Base-by-base conservation (phyloP, 345 rosid species). In the Passiflora organensis region DNA sequence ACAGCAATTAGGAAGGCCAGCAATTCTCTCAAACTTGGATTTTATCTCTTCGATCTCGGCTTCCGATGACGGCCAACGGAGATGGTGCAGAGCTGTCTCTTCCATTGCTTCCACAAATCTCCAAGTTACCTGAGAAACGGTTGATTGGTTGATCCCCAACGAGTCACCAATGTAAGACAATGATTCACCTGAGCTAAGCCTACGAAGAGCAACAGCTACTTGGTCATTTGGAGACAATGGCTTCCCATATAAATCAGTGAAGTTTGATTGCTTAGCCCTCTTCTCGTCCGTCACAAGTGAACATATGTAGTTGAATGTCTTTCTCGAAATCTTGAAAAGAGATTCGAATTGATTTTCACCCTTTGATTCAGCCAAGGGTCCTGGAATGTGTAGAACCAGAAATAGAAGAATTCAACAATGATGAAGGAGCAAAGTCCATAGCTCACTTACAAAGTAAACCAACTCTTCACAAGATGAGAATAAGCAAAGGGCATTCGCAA, bases 91-190 rank as follows among this genome's bases (percentile, higher is more conserved):
- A 4, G 80, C 87, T 75, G 73, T 76, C 69, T 79, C 86, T 65
- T 86, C 90, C 90, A 81, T 76, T 56, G 90, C 80, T 68, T 81
- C 90, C 44, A 86, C 90, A 64, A 80, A 86, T 48, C 90, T 74
- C 87, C 87, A 83, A 55, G 90, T 86, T 72, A 83, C 58, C 48
- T 83, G 95, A 19, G 95, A 81, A 60, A 86, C 86, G 16, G 82
- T 78, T 23, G 95, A 86, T 55, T 81, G 95, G 45, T 83, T 78
- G 63, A 86, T 54, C 41, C 86, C 84, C 57, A 86, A 78, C 21
- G 71, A 66, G 57, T 86, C 87, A 42, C 86, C 95, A 41, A 81
- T 76, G 38, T 48, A 68, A 21, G 82, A 76, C 57, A 86, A 77
- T 52, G 95, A 86, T 58, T 83, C 88, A 6, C 88, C 95, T 39